Evolutionary conservation across 129 eudicot genomes (phyloP).

Genomic region (Dittrichia graveolens): DNA sequence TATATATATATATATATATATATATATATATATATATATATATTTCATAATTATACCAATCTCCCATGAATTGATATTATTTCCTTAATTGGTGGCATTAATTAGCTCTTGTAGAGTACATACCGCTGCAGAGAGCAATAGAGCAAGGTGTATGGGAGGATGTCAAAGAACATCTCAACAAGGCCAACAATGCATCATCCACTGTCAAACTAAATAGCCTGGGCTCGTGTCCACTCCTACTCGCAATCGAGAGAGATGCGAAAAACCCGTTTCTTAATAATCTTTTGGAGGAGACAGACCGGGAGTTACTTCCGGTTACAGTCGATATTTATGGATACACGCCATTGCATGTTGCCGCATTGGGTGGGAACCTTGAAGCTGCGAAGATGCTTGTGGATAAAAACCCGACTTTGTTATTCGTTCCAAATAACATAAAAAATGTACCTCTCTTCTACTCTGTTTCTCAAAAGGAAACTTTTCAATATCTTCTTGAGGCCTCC

Average conservation of each 20-base stretch:
- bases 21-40: too few relatives aligned
- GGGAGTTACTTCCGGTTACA: neutral
- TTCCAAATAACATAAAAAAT: neutral
- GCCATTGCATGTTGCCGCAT: conserved; percentile 23
- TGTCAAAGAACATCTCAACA: neutral
- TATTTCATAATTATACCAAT: too few relatives aligned
- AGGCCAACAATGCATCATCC: neutral
- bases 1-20: too few relatives aligned
- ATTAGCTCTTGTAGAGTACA: neutral
- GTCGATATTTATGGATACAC: neutral
- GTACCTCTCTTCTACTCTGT: conserved; percentile 30
- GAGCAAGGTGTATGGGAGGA: neutral
- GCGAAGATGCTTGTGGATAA: conserved; percentile 27
- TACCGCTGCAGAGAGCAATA: conserved; percentile 5
- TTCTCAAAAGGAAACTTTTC: conserved; percentile 3
- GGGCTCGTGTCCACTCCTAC: too few relatives aligned
- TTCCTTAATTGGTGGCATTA: neutral
- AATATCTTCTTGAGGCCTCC: neutral
- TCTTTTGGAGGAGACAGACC: neutral
- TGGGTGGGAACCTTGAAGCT: conserved; percentile 26
- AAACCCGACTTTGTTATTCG: conserved; percentile 26
- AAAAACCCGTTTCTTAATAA: neutral
- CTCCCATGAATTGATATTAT: neutral
- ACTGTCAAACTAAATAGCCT: neutral
- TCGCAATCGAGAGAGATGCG: too few relatives aligned